Conservation (phyloP, 148 eudicot genomes). For the Mesembryanthemum crystallinum region DNA sequence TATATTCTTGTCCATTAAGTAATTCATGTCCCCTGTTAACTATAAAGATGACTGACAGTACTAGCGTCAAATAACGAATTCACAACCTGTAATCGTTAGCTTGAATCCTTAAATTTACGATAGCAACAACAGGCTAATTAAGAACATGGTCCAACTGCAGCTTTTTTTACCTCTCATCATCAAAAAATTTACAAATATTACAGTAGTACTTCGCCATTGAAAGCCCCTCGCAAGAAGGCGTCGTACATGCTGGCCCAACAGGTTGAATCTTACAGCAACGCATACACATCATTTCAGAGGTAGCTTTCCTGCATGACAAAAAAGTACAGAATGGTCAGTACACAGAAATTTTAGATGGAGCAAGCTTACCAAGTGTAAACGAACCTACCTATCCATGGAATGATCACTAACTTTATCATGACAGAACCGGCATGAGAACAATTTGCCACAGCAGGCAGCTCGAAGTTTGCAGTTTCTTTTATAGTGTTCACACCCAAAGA, state of each 20-base stretch:
- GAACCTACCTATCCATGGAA: constrained; percentile 81
- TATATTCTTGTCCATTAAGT: neutral
- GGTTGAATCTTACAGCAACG: constrained; percentile 77
- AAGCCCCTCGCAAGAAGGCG: constrained; percentile 79
- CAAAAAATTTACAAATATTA: constrained; percentile 88
- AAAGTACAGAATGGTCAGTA: constrained; percentile 7
- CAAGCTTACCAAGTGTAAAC: neutral
- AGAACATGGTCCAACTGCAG: constrained; percentile 2
- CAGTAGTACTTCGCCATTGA: constrained; percentile 85
- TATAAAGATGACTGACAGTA: neutral
- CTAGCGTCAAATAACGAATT: neutral
- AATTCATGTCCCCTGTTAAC: neutral
- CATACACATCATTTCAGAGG: constrained; percentile 98
- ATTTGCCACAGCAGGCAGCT: constrained; percentile 92
- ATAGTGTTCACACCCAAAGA: constrained; percentile 94
- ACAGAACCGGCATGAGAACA: constrained; percentile 84
- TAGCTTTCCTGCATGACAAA: constrained; percentile 64
- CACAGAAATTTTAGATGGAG: neutral
- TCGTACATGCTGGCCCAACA: constrained; percentile 71
- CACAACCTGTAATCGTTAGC: neutral
- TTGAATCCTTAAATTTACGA: neutral
- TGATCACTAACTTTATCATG: constrained; percentile 98
- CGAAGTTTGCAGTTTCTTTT: constrained; percentile 93
- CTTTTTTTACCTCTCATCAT: constrained; percentile 71
- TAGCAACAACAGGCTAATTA: neutral